Evolutionary conservation across 129 eudicot species (phyloP).

Genomic region (Escallonia herrerae): DNA sequence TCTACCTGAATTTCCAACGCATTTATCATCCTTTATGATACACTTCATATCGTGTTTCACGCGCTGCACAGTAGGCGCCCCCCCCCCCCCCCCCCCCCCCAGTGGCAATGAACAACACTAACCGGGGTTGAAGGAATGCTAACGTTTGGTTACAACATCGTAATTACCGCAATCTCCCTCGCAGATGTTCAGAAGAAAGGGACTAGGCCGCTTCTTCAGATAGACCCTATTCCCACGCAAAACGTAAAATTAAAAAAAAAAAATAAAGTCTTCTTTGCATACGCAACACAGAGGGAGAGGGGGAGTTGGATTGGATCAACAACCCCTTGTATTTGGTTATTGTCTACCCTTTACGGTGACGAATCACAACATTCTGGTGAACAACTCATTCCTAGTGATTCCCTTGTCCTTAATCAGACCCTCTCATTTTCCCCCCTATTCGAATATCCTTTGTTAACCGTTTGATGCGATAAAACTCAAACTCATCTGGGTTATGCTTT

Average conservation of each 20-base stretch:
- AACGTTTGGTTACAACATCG: too few relatives aligned
- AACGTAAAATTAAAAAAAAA: neutral
- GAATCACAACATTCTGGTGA: slow-evolving; percentile 5
- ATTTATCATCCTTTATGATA: too few relatives aligned
- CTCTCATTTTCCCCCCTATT: neutral
- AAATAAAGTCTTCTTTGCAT: neutral
- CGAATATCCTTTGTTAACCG: neutral
- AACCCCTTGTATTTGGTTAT: slow-evolving; percentile 1
- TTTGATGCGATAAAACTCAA: neutral
- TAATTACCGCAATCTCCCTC: too few relatives aligned
- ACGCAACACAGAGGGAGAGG: neutral
- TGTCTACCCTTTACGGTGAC: slow-evolving; percentile 16
- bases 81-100: too few relatives aligned
- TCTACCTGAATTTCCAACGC: too few relatives aligned
- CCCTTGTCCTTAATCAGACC: neutral
- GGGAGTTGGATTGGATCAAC: slow-evolving; percentile 4
- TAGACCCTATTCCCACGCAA: slow-evolving; percentile 21
- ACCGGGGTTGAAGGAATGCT: too few relatives aligned
- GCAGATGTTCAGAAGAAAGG: neutral
- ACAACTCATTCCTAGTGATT: neutral
- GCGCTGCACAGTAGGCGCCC: too few relatives aligned
- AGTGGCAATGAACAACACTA: too few relatives aligned
- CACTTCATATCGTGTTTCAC: too few relatives aligned
- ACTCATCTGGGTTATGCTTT: slow-evolving; percentile 25
- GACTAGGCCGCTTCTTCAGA: slow-evolving; percentile 25